Evolutionary conservation across 148 eudicot genomes (phyloP), one percentile per base, ranked within the genome.

Genomic region (Pharnaceum exiguum): DNA sequence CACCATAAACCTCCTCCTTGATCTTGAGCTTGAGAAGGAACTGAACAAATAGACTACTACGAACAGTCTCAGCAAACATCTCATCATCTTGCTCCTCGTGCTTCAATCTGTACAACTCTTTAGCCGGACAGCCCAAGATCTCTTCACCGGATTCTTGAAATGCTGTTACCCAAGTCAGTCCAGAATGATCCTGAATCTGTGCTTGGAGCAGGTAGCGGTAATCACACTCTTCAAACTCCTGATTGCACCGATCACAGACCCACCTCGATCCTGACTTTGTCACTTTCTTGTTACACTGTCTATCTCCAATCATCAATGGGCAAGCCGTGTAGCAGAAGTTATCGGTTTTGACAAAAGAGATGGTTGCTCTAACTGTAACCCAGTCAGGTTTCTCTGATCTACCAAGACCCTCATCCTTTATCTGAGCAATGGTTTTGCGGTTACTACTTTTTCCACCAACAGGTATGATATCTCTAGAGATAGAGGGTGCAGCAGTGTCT

Each of bases 191-290:
- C 53, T 89, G 96, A 63, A 94, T 61, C 67, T 94, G 99, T 56
- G 82, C 87, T 75, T 89, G 99, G 53, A 94, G 99, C 49, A 94
- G 81, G 62, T 89, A 94, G 39, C 93, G 76, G 55, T 86, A 86
- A 84, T 89, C 95, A 74, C 99, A 89, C 52, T 89, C 89, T 67
- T 94, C 96, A 46, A 89, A 86, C 50, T 89, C 99, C 74, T 89
- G 91, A 71, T 86, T 86, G 67, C 96, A 89, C 52, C 99, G 75
- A 60, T 94, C 99, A 57, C 99, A 86, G 54, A 78, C 69, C 99
- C 96, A 94, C 61, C 80, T 68, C 9, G 86, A 65, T 49, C 89
- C 91, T 6, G 84, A 75, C 65, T 65, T 77, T 11, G 91, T 89
- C 30, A 89, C 99, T 83, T 93, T 93, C 80, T 93, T 93, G 51